phyloP scores from a whole-genome alignment of 345 rosid species.

The Lepidium aucheri region DNA sequence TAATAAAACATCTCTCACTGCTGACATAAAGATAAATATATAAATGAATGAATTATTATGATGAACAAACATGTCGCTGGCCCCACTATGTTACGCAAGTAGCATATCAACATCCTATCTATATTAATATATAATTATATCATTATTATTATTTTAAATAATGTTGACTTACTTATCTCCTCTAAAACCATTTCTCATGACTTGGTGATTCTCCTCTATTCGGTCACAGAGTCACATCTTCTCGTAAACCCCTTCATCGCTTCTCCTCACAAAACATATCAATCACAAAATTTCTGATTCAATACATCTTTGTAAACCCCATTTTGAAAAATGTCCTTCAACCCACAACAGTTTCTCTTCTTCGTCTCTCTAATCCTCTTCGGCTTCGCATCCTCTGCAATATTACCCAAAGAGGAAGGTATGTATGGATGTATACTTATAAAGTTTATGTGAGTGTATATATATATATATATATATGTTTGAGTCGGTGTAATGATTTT shows the following conservation, averaged over 20 bases:
- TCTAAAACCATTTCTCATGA: neutral
- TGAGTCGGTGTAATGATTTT: neutral
- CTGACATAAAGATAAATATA: too few relatives aligned
- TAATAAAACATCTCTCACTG: too few relatives aligned
- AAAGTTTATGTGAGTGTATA: neutral
- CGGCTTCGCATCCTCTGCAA: constrained; percentile 21
- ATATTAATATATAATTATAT: neutral
- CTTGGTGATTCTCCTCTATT: neutral
- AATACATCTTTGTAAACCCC: neutral
- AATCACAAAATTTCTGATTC: neutral
- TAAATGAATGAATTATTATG: too few relatives aligned
- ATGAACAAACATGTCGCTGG: neutral
- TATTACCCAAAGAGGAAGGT: constrained; percentile 33
- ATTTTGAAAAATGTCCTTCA: constrained; percentile 10
- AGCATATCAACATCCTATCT: neutral
- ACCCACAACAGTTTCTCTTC: neutral
- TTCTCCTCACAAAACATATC: neutral
- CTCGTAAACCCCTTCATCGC: too few relatives aligned
- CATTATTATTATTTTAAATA: neutral
- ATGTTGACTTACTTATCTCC: constrained; percentile 7
- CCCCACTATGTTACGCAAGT: constrained; percentile 1
- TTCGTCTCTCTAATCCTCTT: constrained; percentile 5
- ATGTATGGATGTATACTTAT: neutral
- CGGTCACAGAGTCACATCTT: neutral
- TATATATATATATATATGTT: neutral